Evolutionary conservation across 176 grass and related monocot species (phyloP), one percentile per base, ranked within the genome.

Genomic region (Bolboschoenus planiculmis): DNA sequence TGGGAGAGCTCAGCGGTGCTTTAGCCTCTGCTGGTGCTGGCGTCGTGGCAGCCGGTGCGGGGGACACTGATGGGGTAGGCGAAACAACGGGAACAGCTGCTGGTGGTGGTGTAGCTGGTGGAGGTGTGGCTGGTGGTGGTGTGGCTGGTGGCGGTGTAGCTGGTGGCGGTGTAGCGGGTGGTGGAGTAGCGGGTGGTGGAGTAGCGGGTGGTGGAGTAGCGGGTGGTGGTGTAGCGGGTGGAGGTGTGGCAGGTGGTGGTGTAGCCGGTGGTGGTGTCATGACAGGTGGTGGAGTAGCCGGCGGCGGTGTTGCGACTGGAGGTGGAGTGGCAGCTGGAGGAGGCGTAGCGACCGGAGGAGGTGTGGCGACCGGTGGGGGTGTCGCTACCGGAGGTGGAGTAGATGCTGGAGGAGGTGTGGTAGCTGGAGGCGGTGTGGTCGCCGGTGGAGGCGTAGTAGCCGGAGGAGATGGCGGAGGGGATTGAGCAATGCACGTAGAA

Each of bases 71-170:
- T 1, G 92, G 89, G 21, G 84, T 63, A 46, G 92, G 43, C 16
- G 85, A 82, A 34, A 85, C 83, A 31, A 71, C 1, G 1, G 92
- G 89, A 10, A 88, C 70, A 75, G 89, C 10, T 10, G 82, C 83
- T 34, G 80, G 4, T 26, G 92, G 82, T 50, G 72, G 31, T 18
- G 84, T 36, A 18, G 57, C 80, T 1, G 85, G 74, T 7, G 85
- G 66, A 46, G 81, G 61, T 46, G 82, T 83, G 0, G 61, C 72
- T 18, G 84, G 79, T 14, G 78, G 57, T 4, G 87, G 53, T 27
- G 80, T 57, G 37, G 86, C 70, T 59, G 82, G 47, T 21, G 86
- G 74, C 24, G 84, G 67, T 67, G 60, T 68, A 2, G 83, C 10
- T 4, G 77, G 79, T 21, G 83, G 77, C 21, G 81, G 58, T 0